Evolutionary conservation across 2,329 filamentous ascomycete species (phyloP).

Genomic region (Colletotrichum somersetense): DNA sequence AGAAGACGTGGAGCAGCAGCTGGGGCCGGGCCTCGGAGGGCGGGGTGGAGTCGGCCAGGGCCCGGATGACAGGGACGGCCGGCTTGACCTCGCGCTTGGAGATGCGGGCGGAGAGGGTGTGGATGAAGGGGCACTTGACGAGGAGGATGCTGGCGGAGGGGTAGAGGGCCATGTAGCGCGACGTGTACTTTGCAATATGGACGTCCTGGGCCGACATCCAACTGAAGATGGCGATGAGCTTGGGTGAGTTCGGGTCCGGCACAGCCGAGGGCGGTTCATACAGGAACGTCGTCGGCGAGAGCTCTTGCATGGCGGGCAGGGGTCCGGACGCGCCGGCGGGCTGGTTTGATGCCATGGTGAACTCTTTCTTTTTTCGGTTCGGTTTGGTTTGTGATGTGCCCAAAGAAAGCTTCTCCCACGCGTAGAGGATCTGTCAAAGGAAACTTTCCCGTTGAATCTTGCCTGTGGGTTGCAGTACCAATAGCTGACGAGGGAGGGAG

Average conservation of each 20-base stretch:
- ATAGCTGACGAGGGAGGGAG: background rate
- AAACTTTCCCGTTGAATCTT: background rate
- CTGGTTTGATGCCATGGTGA: conserved; percentile 48
- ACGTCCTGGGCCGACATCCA: conserved; percentile 66
- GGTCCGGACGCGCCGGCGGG: conserved; percentile 42
- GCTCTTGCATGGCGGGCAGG: conserved; percentile 54
- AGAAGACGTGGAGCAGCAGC: conserved; percentile 64
- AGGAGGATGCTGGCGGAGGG: conserved; percentile 62
- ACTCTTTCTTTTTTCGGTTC: background rate
- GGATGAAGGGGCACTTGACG: conserved; percentile 55
- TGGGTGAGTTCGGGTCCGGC: conserved; percentile 50
- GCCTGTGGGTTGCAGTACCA: background rate
- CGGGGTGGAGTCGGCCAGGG: conserved; percentile 45
- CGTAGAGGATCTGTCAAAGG: too few species aligned
- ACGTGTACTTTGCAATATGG: conserved; percentile 66
- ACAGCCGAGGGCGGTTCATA: conserved; percentile 47
- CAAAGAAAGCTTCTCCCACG: conserved; percentile 7
- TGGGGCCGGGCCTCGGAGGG: conserved; percentile 42
- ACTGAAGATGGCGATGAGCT: conserved; percentile 60
- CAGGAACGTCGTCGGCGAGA: conserved; percentile 54
- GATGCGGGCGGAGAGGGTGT: conserved; percentile 51
- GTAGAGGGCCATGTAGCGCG: conserved; percentile 58
- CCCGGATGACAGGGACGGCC: conserved; percentile 56
- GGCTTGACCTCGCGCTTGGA: conserved; percentile 53
- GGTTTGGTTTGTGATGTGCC: too few species aligned